Evolutionary conservation across 768 basidiomycete genomes (phyloP), one percentile per base, ranked within the genome.

Genomic region (Heimioporus sp.): DNA sequence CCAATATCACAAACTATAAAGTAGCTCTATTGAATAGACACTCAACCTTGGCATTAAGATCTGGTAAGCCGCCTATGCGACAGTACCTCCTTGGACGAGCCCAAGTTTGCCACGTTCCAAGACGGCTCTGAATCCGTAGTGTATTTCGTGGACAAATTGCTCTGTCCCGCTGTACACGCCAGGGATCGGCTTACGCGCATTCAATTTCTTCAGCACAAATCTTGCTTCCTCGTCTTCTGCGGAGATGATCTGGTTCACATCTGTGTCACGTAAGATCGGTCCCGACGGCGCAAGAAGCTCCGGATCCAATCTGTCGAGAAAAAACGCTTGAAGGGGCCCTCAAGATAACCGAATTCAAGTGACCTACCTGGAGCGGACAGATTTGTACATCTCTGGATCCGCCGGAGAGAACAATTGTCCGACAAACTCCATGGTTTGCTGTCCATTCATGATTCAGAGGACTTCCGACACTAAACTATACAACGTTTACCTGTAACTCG

Each of bases 121-220:
- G 13, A 46, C 46, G 36, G 46, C 46, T 24, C 37, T 46, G 46
- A 46, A 46, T 2, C 46, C 46, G 21, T 46, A 36, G 36, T 46
- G 46, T 16, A 12, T 20, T 20, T 46, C 46, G 21, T 38, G 16
- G 17, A 24, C 30, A 30, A 38, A 46, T 15, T 46, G 46, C 15
- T 46, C 46, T 21, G 36, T 46, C 16, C 35, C 46, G 21, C 46
- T 37, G 36, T 37, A 46, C 46, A 46, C 37, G 9, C 21, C 9
- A 11, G 5, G 24, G 24, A 24, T 24, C 24, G 24, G 24, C 24
- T 24, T 61, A 44, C 59, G 50, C 8, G 48, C 43, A 28, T 60
- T 60, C 21, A 60, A 49, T 43, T 56, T 24, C 6, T 38, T 17
- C 16, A 61, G 36, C 3, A 57, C 54, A 4, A 19, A 9, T 39